phyloP scores from a whole-genome alignment of 257 asterid genomes.

The Buddleja alternifolia region DNA sequence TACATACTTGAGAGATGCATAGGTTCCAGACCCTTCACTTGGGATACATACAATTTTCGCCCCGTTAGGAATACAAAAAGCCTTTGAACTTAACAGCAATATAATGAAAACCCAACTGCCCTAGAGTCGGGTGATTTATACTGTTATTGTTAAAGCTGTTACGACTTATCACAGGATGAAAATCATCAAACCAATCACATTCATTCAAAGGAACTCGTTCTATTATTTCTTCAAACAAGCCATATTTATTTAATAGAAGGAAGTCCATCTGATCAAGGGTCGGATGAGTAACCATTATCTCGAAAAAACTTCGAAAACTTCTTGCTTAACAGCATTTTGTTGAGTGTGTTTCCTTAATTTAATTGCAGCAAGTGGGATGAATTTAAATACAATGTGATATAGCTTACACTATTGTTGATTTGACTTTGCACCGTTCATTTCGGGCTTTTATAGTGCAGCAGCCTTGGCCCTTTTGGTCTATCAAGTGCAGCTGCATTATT shows the following conservation, averaged over 20 bases:
- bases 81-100: no score
- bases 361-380: no score
- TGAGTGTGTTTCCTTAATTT: constrained; percentile 65
- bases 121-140: constrained; percentile 58
- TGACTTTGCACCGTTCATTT: no score
- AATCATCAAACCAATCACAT: constrained; percentile 86
- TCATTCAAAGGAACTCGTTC: constrained; percentile 74
- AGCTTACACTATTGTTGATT: no score
- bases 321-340: constrained; percentile 80
- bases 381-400: no score
- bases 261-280: constrained; percentile 82
- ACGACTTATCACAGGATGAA: constrained; percentile 70
- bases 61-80: constrained; percentile 64
- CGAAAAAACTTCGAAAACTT: no score
- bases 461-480: no score
- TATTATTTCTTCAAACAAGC: constrained; percentile 74
- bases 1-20: constrained; percentile 75
- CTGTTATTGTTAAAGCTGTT: constrained; percentile 51
- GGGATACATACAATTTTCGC: constrained; percentile 75
- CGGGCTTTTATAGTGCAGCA: no score
- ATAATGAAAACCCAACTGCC: no score
- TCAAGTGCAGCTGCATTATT: no score
- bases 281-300: constrained; percentile 83
- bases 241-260: constrained; percentile 76
- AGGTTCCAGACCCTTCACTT: constrained; percentile 75